phyloP scores from a whole-genome alignment of 2,329 filamentous ascomycete species.

The Aspergillus arachidicola region DNA sequence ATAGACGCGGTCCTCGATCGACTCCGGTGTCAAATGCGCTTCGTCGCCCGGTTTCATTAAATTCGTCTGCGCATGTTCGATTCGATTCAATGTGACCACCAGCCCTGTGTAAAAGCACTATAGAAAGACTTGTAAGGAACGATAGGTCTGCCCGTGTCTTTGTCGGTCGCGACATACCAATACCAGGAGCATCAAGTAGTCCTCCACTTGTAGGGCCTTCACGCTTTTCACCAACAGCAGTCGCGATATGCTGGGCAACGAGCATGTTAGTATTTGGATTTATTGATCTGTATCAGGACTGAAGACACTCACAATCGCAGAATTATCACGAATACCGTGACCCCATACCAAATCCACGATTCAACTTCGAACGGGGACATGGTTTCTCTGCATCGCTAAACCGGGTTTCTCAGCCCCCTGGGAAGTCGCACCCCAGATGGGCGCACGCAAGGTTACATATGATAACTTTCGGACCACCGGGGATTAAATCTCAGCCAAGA shows the following conservation, averaged over 20 bases:
- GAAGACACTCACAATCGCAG: background rate
- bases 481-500: background rate
- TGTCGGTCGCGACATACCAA: background rate
- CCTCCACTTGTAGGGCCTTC: background rate
- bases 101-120: background rate
- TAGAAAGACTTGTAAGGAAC: background rate
- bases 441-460: background rate
- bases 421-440: background rate
- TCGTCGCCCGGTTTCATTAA: background rate
- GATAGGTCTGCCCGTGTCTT: too few species aligned
- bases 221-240: background rate
- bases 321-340: background rate
- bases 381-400: background rate
- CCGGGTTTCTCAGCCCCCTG: background rate
- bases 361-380: background rate
- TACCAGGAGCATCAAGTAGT: background rate
- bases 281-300: background rate
- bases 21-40: background rate
- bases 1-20: background rate
- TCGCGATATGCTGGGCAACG: background rate
- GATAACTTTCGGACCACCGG: background rate
- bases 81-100: background rate
- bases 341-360: slow-evolving; percentile 2
- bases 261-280: background rate
- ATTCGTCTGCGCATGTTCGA: slow-evolving; percentile 2